phyloP scores from a whole-genome alignment of 306 rosid genomes.

The Vicia sativa region DNA sequence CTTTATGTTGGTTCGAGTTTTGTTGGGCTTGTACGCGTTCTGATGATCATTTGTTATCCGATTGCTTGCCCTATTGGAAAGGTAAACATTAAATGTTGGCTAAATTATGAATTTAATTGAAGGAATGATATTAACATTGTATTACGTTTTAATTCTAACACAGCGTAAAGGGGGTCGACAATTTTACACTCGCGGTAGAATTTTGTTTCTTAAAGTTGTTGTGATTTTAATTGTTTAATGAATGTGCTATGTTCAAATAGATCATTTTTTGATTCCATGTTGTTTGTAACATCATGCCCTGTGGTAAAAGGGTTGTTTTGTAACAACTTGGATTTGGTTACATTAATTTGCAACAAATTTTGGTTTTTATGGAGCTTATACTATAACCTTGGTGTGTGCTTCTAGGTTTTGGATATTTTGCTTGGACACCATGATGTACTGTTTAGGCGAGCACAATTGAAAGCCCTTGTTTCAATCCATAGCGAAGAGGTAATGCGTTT shows the following conservation, averaged over 20 bases:
- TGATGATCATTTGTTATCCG: conserved; percentile 82
- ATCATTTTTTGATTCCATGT: background rate
- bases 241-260: background rate
- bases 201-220: background rate
- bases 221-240: conserved; percentile 5
- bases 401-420: conserved; percentile 74
- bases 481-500: conserved; percentile 78
- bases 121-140: no score
- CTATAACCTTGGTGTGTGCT: conserved; percentile 41
- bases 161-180: conserved; percentile 3
- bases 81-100: conserved; percentile 40
- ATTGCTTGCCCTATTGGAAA: conserved; percentile 82
- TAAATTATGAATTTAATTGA: background rate
- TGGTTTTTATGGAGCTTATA: conserved; percentile 35
- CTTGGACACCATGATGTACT: conserved; percentile 84
- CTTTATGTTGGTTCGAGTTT: conserved; percentile 79
- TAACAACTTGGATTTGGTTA: no score
- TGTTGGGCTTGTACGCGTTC: conserved; percentile 72
- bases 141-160: no score
- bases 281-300: conserved; percentile 5
- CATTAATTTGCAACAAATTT: conserved; percentile 6
- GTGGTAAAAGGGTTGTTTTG: conserved; percentile 4
- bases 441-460: conserved; percentile 91
- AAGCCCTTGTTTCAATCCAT: conserved; percentile 90
- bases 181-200: background rate